These are phyloP conservation scores for Colletotrichum aenigma DNA, from an alignment of 2,329 filamentous ascomycete genomes.

Conservation along the genomic window DNA sequence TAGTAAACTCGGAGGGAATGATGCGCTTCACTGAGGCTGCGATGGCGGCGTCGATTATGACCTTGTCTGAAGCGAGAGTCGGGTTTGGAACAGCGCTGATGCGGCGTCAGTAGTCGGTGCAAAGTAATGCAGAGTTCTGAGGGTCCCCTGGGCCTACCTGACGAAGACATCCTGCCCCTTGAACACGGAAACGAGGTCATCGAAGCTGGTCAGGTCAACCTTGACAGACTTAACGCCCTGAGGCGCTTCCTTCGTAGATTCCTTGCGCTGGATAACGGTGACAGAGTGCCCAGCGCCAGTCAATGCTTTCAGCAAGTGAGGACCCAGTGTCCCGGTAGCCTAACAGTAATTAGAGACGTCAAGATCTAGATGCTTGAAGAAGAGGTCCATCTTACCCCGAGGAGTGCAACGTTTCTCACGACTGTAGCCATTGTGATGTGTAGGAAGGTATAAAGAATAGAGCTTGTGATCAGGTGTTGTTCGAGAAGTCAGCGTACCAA, in stretches of 20 bases:
- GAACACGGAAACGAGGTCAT: background rate
- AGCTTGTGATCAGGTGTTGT: background rate
- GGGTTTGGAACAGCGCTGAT: background rate
- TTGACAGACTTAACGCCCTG: background rate
- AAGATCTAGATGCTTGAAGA: background rate
- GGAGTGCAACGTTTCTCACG: background rate
- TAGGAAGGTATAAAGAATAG: rapidly evolving
- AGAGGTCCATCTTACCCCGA: background rate
- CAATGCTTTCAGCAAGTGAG: background rate
- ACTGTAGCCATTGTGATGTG: background rate
- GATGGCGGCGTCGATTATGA: background rate
- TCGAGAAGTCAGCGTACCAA: rapidly evolving
- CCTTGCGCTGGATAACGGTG: background rate
- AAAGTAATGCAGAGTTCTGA: background rate
- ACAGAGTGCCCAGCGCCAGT: background rate
- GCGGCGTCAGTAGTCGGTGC: rapidly evolving
- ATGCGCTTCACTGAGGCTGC: background rate
- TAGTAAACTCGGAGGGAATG: background rate
- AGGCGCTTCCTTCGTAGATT: background rate
- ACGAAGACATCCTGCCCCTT: background rate
- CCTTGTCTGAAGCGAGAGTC: background rate
- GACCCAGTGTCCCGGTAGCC: background rate
- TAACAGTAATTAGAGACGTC: background rate
- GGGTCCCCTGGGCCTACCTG: too few relatives aligned
- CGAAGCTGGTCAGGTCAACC: background rate